These are phyloP conservation scores for Aschersonia sp. DNA, from an alignment of 2,329 filamentous ascomycete genomes.

Conservation along the genomic window DNA sequence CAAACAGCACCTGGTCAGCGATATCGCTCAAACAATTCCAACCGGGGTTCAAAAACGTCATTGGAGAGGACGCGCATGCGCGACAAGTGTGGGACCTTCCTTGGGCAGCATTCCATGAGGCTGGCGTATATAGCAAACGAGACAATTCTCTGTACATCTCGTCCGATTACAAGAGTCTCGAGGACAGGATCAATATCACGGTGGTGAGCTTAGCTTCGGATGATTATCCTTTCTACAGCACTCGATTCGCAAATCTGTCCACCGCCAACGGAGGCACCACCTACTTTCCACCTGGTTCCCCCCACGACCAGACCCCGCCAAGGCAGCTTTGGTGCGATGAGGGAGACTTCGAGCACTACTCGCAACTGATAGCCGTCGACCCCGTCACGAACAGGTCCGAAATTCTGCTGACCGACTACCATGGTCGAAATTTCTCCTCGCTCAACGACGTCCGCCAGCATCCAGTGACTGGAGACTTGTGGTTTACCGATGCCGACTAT, in stretches of 20 bases:
- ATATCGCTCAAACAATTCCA: conserved; percentile 25
- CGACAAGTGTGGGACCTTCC: conserved; percentile 15
- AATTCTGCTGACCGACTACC: neutral
- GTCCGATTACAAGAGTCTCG: conserved; percentile 19
- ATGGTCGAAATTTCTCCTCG: too few relatives aligned
- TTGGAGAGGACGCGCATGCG: conserved; percentile 21
- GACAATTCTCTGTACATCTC: conserved; percentile 7
- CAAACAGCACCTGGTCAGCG: conserved; percentile 1
- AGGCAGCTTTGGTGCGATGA: conserved; percentile 8
- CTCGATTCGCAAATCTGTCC: conserved; percentile 7
- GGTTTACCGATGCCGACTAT: too few relatives aligned
- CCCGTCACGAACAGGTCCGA: conserved; percentile 7
- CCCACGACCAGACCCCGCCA: conserved; percentile 6
- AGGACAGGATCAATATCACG: conserved; percentile 20
- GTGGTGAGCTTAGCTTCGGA: conserved; percentile 7
- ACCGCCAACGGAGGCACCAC: conserved; percentile 10
- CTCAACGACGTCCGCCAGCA: too few relatives aligned
- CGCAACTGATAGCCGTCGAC: too few relatives aligned
- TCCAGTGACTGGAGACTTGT: too few relatives aligned
- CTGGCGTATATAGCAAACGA: conserved; percentile 25
- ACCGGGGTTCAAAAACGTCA: conserved; percentile 31
- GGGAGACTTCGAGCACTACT: conserved; percentile 18
- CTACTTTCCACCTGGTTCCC: conserved; percentile 8
- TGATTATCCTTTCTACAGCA: conserved; percentile 7
- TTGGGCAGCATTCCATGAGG: conserved; percentile 41